Conservation (phyloP, 176 grass and related monocot species). For the Lolium multiflorum region DNA sequence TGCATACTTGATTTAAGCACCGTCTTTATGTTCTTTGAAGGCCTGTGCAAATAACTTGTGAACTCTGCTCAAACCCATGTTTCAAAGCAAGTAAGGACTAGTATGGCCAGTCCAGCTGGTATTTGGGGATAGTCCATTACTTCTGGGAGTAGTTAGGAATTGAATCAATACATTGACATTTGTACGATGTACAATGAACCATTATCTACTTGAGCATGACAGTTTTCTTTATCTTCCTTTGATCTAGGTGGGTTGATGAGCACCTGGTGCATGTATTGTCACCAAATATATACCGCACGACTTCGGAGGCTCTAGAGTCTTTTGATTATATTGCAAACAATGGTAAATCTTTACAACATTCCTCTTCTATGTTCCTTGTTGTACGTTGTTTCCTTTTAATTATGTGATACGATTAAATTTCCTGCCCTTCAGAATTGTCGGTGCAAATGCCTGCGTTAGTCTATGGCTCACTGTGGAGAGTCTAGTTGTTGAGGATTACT, state of each 20-base stretch:
- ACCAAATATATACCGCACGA: constrained; percentile 94
- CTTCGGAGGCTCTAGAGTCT: constrained; percentile 90
- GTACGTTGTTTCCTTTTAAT: background rate
- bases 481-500: constrained; percentile 5
- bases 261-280: constrained; percentile 91
- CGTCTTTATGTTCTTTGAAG: background rate
- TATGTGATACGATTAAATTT: constrained; percentile 12
- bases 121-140: background rate
- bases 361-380: background rate
- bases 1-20: background rate
- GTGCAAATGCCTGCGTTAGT: background rate
- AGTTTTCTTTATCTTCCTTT: constrained; percentile 14
- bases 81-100: background rate
- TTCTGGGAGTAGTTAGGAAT: background rate
- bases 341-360: constrained; percentile 48
- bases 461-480: background rate
- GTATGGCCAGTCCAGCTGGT: background rate
- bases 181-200: background rate
- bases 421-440: background rate
- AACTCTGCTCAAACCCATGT: background rate
- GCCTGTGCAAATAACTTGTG: background rate
- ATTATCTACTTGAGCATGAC: background rate
- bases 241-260: constrained; percentile 90
- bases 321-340: constrained; percentile 96
- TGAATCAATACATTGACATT: background rate